phyloP scores from a whole-genome alignment of 179 eudicot species.

The Monotropa hypopitys region DNA sequence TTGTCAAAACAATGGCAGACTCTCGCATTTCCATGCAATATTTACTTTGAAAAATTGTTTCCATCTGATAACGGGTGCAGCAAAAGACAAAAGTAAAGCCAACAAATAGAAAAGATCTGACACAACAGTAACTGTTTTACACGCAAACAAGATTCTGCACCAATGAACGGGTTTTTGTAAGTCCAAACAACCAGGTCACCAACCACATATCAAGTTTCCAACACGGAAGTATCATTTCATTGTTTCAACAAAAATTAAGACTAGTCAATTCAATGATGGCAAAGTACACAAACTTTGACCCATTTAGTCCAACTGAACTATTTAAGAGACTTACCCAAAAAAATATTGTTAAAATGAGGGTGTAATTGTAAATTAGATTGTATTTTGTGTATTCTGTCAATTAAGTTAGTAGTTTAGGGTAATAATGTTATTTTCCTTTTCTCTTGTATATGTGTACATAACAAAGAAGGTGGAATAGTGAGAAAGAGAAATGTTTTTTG shows the following conservation, averaged over 20 bases:
- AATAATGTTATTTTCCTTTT: too few relatives aligned
- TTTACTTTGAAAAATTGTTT: conserved; percentile 52
- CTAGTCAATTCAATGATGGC: background rate
- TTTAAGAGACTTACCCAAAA: background rate
- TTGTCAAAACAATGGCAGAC: conserved; percentile 49
- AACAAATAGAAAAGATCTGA: background rate
- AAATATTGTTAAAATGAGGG: too few relatives aligned
- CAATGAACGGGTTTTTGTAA: background rate
- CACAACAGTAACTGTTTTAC: background rate
- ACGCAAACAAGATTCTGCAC: background rate
- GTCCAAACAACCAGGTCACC: background rate
- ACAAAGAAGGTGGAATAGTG: too few relatives aligned
- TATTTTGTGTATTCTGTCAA: too few relatives aligned
- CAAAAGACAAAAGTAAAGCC: background rate
- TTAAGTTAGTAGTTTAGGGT: too few relatives aligned
- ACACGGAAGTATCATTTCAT: background rate
- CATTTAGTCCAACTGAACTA: background rate
- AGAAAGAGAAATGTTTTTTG: too few relatives aligned
- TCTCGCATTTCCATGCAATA: conserved; percentile 69
- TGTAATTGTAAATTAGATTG: too few relatives aligned
- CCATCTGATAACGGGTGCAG: conserved; percentile 30
- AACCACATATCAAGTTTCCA: background rate
- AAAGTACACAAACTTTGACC: background rate
- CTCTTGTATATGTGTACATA: too few relatives aligned
- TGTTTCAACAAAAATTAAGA: background rate